A percentile compares a stretch with the other conserved stretches of the same genome.
Conservation (phyloP, 106 monocot genomes). For the Allium fistulosum region DNA sequence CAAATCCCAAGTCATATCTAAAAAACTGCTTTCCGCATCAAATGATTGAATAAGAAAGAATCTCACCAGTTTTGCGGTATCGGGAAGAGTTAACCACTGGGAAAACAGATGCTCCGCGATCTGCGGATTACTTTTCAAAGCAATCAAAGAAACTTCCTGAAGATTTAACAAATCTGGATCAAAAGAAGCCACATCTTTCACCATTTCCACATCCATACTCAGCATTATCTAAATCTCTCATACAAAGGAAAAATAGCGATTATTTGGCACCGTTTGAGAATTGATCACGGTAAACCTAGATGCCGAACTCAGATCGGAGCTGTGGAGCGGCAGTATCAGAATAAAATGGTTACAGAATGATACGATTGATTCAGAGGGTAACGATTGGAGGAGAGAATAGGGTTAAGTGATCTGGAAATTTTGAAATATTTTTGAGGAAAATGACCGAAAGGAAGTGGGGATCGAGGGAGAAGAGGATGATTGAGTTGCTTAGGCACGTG, state of each 20-base stretch:
- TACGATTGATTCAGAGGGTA: no score
- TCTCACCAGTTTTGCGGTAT: conserved; percentile 56
- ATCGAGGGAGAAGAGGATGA: no score
- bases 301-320: neutral
- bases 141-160: conserved; percentile 54
- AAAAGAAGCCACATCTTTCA: conserved; percentile 44
- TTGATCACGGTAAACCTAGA: neutral
- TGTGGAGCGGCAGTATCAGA: neutral
- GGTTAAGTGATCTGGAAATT: no score
- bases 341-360: no score
- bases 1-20: no score
- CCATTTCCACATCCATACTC: conserved; percentile 56
- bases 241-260: conserved; percentile 4
- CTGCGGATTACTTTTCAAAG: conserved; percentile 54
- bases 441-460: no score
- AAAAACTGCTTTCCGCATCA: no score
- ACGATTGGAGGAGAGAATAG: no score
- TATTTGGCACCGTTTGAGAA: neutral
- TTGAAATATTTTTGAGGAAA: no score
- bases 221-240: conserved; percentile 21
- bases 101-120: conserved; percentile 64
- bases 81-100: conserved; percentile 90
- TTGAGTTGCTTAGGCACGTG: no score
- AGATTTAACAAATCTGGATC: conserved; percentile 86
- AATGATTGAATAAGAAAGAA: no score